Evolutionary conservation across 2,329 filamentous ascomycete species (phyloP), one percentile per base, ranked within the genome.

Genomic region (Byssochlamys sp.): DNA sequence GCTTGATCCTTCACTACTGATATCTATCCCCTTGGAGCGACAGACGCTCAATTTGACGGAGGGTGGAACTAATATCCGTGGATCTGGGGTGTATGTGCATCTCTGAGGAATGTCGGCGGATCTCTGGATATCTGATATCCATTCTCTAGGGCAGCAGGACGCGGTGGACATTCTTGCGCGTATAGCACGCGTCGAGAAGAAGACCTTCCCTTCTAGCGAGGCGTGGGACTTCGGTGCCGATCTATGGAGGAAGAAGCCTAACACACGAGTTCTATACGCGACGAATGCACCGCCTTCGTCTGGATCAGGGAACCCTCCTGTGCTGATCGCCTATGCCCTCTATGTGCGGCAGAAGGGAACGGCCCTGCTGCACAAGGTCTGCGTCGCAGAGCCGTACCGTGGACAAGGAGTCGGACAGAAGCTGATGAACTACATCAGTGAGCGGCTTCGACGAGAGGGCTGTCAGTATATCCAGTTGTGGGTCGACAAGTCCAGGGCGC

Each of bases 281-380:
- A 69, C 62, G 35, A 59, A 55, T 56, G 57, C 61, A 50, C 45
- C 61, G 12, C 39, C 63, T 55, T 29, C 55, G n/a, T 45, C 39
- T 14, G 1, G 19, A 33, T 45, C 29, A 27, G 61, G 58, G 45
- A 45, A 53, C 39, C 58, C 56, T 55, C 39, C 61, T 24, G 59
- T 63, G 52, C 57, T 79, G 28, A 67, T 75, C 55, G 79, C 75
- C 45, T 82, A 81, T 65, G 69, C 75, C 24, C 73, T 80, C 55
- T 78, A 74, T 60, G 71, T 78, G 50, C 72, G 75, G 53, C 73
- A 74, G 58, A 76, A 76, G 61, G 71, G 73, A 53, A 61, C 72
- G 27, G 75, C 76, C 19, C 72, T 79, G 56, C 70, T 82, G 50
- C 79, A 82, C 64, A 82, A 82, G 62, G 70, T 81, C 39, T 81